Base-by-base conservation (phyloP, 345 rosid species). In the Aegle marmelos region DNA sequence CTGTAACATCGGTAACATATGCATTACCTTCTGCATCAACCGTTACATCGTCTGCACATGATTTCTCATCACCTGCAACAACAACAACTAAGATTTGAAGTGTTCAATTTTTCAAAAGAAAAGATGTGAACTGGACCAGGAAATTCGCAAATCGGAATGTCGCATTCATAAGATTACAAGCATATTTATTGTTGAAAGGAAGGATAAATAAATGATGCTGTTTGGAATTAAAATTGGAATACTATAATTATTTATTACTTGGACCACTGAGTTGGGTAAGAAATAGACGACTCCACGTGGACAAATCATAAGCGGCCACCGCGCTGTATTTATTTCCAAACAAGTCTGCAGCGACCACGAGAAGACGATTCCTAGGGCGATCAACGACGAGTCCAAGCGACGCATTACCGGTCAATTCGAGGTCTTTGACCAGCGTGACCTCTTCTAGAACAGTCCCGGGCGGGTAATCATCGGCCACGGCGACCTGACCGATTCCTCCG, bases 21-120 rank as follows among this genome's bases (percentile, higher is more conserved):
- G 95, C 92, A 76, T 86, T 89, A 30, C 99, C 99, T 70, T 87
- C 84, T 65, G 83, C 80, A 60, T 95, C 98, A 0, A 93, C 85
- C 0, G 93, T 91, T 5, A 93, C 98, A 73, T 95, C 99, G 31
- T 95, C 95, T 17, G 98, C 98, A 19, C 89, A 89, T 25, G 95
- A 65, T 76, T 88, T 95, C 84, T 83, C 97, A 33, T 83, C 94
- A 53, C 57, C 57, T 53, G 57, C 57, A 53, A 13, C 5, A 45
- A 13, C 5, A 45, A 45, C 50, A 45, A 3, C 13, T 45, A 45
- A 13, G 50, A 45, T 13, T 45, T 45, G 17, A 41, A 2, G 50
- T 13, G 5, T 45, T 45, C 17, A 17, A 45, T 45, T 45, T 45
- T 45, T 45, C 50, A 45, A 13, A 45, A 45, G 50, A 45, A 0